Evolutionary conservation across 495 filamentous ascomycete genomes (phyloP).

Genomic region (Talaromyces adpressus): DNA sequence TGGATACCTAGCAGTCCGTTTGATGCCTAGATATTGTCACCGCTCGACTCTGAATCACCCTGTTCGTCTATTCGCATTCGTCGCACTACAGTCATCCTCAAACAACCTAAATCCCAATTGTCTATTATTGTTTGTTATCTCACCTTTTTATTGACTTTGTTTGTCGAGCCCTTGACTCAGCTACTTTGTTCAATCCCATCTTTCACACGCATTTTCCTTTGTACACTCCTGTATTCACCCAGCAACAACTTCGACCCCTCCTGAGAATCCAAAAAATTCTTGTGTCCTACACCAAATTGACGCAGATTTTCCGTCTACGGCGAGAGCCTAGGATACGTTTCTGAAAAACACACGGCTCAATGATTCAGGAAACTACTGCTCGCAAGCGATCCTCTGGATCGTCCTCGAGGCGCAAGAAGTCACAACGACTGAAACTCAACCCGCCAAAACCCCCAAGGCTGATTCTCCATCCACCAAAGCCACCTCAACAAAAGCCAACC

Average conservation of each 20-base stretch:
- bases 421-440: background rate
- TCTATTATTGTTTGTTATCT: background rate
- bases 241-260: background rate
- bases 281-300: background rate
- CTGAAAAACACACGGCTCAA: background rate
- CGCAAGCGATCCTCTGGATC: constrained; percentile 6
- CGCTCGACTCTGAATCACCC: background rate
- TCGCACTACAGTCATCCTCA: background rate
- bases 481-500: background rate
- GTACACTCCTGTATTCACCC: background rate
- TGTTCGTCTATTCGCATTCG: background rate
- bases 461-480: constrained; percentile 6
- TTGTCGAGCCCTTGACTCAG: background rate
- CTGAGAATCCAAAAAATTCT: background rate
- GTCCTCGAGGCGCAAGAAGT: constrained; percentile 3
- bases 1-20: background rate
- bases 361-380: background rate
- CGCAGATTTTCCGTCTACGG: background rate
- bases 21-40: background rate
- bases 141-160: background rate
- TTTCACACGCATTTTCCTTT: background rate
- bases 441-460: background rate
- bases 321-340: background rate
- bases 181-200: background rate
- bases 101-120: background rate